These are phyloP conservation scores for Emydomyces testavorans DNA, from an alignment of 2,329 filamentous ascomycete species.

Conservation along the genomic window DNA sequence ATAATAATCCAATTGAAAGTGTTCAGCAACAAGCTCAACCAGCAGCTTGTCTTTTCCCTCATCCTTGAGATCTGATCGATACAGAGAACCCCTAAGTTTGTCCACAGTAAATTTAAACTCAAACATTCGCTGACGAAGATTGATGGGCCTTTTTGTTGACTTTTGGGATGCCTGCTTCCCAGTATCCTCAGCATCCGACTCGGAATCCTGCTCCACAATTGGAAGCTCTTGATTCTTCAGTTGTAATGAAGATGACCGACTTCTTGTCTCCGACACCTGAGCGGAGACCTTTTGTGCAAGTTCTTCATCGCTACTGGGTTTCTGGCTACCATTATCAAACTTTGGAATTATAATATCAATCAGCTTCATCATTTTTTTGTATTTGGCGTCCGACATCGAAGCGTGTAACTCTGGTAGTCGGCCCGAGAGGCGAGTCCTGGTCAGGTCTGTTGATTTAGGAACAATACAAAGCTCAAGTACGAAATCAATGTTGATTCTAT, in stretches of 20 bases:
- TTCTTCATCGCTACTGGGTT: conserved; percentile 28
- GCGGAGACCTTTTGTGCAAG: conserved; percentile 27
- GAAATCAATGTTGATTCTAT: conserved; percentile 96
- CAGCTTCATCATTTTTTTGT: conserved; percentile 91
- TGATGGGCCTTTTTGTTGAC: conserved; percentile 43
- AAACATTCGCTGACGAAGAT: conserved; percentile 79
- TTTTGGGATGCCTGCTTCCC: conserved; percentile 25
- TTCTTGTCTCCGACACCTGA: conserved; percentile 28
- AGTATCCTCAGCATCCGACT: conserved; percentile 47
- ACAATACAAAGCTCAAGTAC: conserved; percentile 91
- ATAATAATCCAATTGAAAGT: conserved; percentile 78
- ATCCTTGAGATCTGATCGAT: conserved; percentile 68
- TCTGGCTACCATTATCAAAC: conserved; percentile 45
- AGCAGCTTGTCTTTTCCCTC: conserved; percentile 66
- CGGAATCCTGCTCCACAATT: conserved; percentile 56
- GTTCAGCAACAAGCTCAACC: conserved; percentile 81
- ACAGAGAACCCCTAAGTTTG: conserved; percentile 83
- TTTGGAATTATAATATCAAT: conserved; percentile 92
- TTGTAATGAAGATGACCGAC: conserved; percentile 60
- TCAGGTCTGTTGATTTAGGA: conserved; percentile 87
- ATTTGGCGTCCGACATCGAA: conserved; percentile 85
- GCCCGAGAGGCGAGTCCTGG: conserved; percentile 81
- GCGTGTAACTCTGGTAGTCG: conserved; percentile 87
- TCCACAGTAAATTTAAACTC: conserved; percentile 96
- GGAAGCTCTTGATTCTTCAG: conserved; percentile 64